Conservation (phyloP, 2,329 filamentous ascomycete genomes). For the Escovopsis sp. region DNA sequence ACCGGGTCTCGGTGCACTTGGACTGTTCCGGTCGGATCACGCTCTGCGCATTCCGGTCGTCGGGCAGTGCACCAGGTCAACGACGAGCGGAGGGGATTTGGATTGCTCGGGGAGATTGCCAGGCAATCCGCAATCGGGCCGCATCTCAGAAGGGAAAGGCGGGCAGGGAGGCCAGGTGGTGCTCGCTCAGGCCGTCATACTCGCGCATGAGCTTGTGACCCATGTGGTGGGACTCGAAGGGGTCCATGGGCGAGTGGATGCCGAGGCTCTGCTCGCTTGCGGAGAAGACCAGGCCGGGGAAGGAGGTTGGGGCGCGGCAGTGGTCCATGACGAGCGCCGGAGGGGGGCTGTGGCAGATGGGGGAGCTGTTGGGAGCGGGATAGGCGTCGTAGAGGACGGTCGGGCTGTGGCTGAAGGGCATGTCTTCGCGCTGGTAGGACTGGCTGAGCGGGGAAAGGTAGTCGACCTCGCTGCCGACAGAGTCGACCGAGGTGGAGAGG, state of each 20-base stretch:
- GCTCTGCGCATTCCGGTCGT: too few relatives aligned
- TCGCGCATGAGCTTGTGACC: conserved; percentile 38
- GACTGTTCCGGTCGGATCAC: conserved; percentile 30
- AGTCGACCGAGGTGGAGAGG: conserved; percentile 40
- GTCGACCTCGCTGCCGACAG: conserved; percentile 46
- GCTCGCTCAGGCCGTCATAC: conserved; percentile 40
- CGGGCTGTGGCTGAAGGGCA: conserved; percentile 40
- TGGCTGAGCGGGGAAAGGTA: conserved; percentile 47
- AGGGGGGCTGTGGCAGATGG: conserved; percentile 39
- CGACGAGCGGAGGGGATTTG: too few relatives aligned
- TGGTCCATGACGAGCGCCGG: conserved; percentile 40
- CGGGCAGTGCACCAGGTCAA: too few relatives aligned
- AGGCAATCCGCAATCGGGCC: conserved; percentile 32
- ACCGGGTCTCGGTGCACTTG: conserved; percentile 32
- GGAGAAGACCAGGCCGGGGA: conserved; percentile 45
- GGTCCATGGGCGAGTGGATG: conserved; percentile 43
- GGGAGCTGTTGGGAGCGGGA: conserved; percentile 32
- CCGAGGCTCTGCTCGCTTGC: conserved; percentile 45
- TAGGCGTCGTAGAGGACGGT: conserved; percentile 42
- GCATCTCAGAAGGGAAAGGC: conserved; percentile 22
- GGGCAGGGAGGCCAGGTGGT: conserved; percentile 18
- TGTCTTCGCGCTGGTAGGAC: conserved; percentile 40
- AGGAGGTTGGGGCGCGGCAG: conserved; percentile 40
- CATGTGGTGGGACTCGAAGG: conserved; percentile 40
- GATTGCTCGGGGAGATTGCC: conserved; percentile 26